These are phyloP conservation scores for Kuraishia hungarica DNA, from an alignment of 805 yeast species.

Conservation along the genomic window DNA sequence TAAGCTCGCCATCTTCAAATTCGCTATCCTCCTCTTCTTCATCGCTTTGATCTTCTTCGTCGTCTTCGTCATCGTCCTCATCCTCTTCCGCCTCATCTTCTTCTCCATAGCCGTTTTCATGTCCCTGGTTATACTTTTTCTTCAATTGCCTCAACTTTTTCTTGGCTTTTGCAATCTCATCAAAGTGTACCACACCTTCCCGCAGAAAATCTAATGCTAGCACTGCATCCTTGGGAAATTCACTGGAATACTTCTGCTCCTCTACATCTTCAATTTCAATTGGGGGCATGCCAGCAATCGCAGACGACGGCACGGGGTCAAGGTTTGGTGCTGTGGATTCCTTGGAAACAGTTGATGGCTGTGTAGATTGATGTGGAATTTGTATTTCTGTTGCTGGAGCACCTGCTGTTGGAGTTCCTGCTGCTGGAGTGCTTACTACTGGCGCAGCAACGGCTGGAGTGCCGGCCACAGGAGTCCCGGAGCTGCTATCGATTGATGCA, in stretches of 20 bases:
- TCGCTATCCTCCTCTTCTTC: slow-evolving; percentile 11
- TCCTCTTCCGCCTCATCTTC: slow-evolving; percentile 4
- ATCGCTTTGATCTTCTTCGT: background rate
- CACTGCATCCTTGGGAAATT: slow-evolving; percentile 15
- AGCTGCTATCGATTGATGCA: too few relatives aligned
- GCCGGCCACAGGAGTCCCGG: too few relatives aligned
- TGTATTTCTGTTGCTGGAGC: background rate
- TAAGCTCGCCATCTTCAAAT: slow-evolving; percentile 8
- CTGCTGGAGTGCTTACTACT: background rate
- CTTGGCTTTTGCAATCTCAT: slow-evolving; percentile 14
- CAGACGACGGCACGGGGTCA: background rate
- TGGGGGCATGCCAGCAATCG: background rate
- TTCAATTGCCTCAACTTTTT: slow-evolving; percentile 8
- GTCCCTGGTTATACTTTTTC: slow-evolving; percentile 17
- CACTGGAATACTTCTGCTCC: background rate
- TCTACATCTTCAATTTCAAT: background rate
- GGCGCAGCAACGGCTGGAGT: too few relatives aligned
- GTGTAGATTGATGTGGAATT: too few relatives aligned
- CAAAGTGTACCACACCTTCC: slow-evolving; percentile 13
- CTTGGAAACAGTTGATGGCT: background rate
- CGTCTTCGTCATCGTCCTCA: background rate
- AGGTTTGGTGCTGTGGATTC: background rate
- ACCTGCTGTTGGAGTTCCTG: background rate
- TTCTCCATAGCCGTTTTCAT: slow-evolving; percentile 19
- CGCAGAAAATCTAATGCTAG: slow-evolving; percentile 15